Conservation (phyloP, 345 rosid species). For the Ailanthus altissimus region DNA sequence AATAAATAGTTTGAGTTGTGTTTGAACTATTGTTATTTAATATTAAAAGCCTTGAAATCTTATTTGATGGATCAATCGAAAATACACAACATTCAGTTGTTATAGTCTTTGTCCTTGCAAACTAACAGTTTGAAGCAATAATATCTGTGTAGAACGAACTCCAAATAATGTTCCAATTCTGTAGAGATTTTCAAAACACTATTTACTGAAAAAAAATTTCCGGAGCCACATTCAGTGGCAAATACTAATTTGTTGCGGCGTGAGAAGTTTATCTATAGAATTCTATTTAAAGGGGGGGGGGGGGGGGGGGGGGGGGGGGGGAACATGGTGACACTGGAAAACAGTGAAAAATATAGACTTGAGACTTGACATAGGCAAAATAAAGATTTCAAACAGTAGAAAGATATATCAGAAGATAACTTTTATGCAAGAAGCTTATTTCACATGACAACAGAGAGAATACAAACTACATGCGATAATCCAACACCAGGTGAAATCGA, state of each 20-base stretch:
- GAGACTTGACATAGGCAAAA: neutral
- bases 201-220: neutral
- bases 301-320: too few relatives aligned
- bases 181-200: neutral
- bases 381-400: neutral
- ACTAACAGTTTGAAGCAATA: neutral
- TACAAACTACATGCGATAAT: constrained; percentile 2
- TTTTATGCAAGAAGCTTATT: constrained; percentile 17
- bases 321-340: too few relatives aligned
- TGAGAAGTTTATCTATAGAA: neutral
- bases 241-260: neutral
- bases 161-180: neutral
- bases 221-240: neutral
- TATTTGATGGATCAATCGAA: too few relatives aligned
- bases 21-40: too few relatives aligned
- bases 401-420: neutral
- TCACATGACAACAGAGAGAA: neutral
- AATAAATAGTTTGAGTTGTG: too few relatives aligned
- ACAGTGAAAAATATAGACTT: too few relatives aligned
- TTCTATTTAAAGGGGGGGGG: neutral
- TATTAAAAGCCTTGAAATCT: too few relatives aligned
- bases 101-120: too few relatives aligned
- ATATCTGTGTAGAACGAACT: neutral
- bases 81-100: too few relatives aligned
- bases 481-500: constrained; percentile 28